Evolutionary conservation across 31 red algal species (phyloP).

Genomic region (Odonthalia washingtoniensis): DNA sequence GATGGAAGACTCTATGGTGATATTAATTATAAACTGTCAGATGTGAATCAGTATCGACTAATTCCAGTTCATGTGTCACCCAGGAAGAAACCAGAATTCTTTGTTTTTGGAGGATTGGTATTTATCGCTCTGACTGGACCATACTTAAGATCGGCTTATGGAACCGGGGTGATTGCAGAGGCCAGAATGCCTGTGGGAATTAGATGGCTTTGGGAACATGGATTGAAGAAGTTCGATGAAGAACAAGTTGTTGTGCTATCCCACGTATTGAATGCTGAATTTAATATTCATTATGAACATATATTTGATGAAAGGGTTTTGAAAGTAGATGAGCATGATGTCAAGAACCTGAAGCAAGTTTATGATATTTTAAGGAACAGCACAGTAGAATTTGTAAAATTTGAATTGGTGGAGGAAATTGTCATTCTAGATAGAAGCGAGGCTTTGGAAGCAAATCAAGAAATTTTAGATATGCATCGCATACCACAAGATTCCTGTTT

Average conservation of each 20-base stretch:
- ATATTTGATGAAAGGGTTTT: constrained; percentile 75
- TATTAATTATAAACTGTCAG: constrained; percentile 70
- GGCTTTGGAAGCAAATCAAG: constrained; percentile 56
- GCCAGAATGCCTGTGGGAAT: constrained; percentile 73
- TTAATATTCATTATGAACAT: constrained; percentile 87
- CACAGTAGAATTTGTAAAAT: constrained; percentile 68
- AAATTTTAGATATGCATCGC: constrained; percentile 84
- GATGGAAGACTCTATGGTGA: constrained; percentile 49
- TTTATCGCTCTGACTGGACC: constrained; percentile 89
- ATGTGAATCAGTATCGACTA: constrained; percentile 56
- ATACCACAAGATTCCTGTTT: too few species aligned
- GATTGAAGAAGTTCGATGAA: constrained; percentile 70
- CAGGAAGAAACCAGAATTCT: constrained; percentile 82
- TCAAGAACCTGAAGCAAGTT: constrained; percentile 77
- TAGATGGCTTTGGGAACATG: constrained; percentile 58
- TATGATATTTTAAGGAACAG: constrained; percentile 68
- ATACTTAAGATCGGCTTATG: constrained; percentile 83
- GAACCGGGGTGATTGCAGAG: constrained; percentile 61
- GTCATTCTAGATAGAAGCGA: constrained; percentile 73
- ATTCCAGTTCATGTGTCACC: constrained; percentile 78
- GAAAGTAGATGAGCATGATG: constrained; percentile 67
- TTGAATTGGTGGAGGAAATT: constrained; percentile 87
- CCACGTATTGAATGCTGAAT: constrained; percentile 84
- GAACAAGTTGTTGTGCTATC: constrained; percentile 93
- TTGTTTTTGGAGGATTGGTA: constrained; percentile 85